These are phyloP conservation scores for Zalaria sp. DNA, from an alignment of 2,329 filamentous ascomycete species.

Conservation along the genomic window DNA sequence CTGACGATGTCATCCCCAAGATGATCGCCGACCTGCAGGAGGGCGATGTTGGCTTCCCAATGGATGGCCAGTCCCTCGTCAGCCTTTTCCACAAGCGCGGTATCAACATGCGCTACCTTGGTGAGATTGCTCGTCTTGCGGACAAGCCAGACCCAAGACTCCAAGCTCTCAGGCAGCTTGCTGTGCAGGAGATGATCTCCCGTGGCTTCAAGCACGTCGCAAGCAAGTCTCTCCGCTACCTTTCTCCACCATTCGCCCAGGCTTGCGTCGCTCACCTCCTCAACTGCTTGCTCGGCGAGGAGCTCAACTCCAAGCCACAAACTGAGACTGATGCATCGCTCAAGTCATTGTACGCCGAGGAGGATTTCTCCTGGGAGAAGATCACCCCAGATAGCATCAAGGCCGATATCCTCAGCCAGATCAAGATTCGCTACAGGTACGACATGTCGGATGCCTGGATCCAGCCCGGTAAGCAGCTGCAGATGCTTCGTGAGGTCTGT, in stretches of 20 bases:
- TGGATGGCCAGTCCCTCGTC: conserved; percentile 90
- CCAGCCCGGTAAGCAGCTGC: conserved; percentile 54
- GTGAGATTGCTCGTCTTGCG: conserved; percentile 57
- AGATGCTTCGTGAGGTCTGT: conserved; percentile 77
- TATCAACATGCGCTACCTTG: conserved; percentile 94
- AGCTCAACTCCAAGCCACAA: conserved; percentile 61
- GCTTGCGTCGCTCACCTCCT: conserved; percentile 73
- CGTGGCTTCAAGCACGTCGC: conserved; percentile 89
- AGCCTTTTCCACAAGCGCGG: conserved; percentile 88
- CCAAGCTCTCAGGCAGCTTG: conserved; percentile 60
- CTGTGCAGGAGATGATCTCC: conserved; percentile 85
- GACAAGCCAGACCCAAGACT: conserved; percentile 52
- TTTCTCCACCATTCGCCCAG: conserved; percentile 68
- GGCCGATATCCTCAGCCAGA: conserved; percentile 56
- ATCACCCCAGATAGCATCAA: conserved; percentile 61
- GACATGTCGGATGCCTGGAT: conserved; percentile 56
- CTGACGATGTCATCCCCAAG: conserved; percentile 65
- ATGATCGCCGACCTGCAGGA: conserved; percentile 78
- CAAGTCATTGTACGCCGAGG: conserved; percentile 64
- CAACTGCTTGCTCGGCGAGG: conserved; percentile 77
- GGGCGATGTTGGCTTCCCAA: conserved; percentile 90
- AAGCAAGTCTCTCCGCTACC: conserved; percentile 61
- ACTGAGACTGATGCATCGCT: conserved; percentile 65
- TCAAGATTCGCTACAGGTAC: conserved; percentile 62
- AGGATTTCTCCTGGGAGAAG: conserved; percentile 66